Conservation (phyloP, 495 filamentous ascomycete genomes). For the Penicillium lagena region DNA sequence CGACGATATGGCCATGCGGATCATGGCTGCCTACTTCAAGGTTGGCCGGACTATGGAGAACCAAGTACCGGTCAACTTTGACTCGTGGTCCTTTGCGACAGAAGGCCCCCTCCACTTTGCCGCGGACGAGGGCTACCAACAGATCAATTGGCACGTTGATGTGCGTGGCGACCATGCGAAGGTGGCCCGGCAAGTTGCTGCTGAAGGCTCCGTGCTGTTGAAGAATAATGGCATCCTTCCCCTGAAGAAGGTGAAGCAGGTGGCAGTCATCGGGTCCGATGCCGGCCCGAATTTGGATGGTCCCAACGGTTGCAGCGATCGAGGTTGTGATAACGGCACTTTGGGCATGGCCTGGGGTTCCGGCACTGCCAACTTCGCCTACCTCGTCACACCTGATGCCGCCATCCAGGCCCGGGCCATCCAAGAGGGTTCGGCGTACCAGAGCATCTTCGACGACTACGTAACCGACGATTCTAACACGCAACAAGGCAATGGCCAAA, state of each 20-base stretch:
- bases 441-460: constrained; percentile 56
- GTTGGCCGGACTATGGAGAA: constrained; percentile 59
- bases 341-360: constrained; percentile 94
- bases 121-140: constrained; percentile 51
- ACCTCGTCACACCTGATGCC: constrained; percentile 79
- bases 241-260: constrained; percentile 64
- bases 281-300: constrained; percentile 71
- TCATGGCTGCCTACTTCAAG: constrained; percentile 91
- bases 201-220: constrained; percentile 77
- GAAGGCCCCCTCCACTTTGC: constrained; percentile 61
- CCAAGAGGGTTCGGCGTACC: constrained; percentile 34
- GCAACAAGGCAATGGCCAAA: constrained; percentile 6
- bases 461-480: too few species aligned
- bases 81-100: constrained; percentile 76
- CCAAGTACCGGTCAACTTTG: constrained; percentile 71
- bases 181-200: constrained; percentile 67
- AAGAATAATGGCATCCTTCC: constrained; percentile 81
- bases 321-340: constrained; percentile 80
- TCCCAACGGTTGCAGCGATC: constrained; percentile 77
- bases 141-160: constrained; percentile 81
- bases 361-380: constrained; percentile 85
- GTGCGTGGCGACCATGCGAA: constrained; percentile 69
- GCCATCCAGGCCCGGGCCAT: constrained; percentile 73
- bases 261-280: constrained; percentile 79
- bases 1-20: constrained; percentile 88